Conservation (phyloP, 1,139 yeast genomes). For the Kodamaea plutei region DNA sequence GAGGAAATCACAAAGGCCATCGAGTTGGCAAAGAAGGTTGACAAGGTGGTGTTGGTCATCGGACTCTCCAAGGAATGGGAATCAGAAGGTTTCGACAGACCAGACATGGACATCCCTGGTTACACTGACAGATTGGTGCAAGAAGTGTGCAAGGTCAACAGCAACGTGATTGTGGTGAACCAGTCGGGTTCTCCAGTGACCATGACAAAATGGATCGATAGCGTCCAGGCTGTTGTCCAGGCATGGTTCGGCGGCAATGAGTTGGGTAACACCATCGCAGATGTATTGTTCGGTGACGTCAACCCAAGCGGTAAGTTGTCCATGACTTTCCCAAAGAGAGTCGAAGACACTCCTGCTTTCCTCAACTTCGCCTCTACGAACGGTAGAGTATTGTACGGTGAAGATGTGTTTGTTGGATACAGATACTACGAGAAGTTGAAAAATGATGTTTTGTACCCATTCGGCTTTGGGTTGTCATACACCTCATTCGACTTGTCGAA, state of each 20-base stretch:
- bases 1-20: slow-evolving; percentile 36
- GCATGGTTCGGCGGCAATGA: slow-evolving; percentile 41
- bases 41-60: slow-evolving; percentile 41
- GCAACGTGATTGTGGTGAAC: slow-evolving; percentile 50
- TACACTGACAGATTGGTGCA: slow-evolving; percentile 43
- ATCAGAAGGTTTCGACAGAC: slow-evolving; percentile 20
- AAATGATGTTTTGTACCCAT: slow-evolving; percentile 49
- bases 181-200: slow-evolving; percentile 64
- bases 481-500: slow-evolving; percentile 34
- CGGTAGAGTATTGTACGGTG: slow-evolving; percentile 54
- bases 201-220: slow-evolving; percentile 48
- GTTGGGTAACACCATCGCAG: slow-evolving; percentile 26
- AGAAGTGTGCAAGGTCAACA: slow-evolving; percentile 45
- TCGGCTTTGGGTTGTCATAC: slow-evolving; percentile 60
- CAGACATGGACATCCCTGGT: slow-evolving; percentile 27
- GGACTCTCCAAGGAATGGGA: slow-evolving; percentile 48
- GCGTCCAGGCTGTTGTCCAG: slow-evolving; percentile 48
- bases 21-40: slow-evolving; percentile 41
- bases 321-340: slow-evolving; percentile 21
- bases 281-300: slow-evolving; percentile 26
- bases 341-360: slow-evolving; percentile 22
- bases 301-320: slow-evolving; percentile 26
- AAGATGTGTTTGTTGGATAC: slow-evolving; percentile 58
- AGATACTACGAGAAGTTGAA: slow-evolving; percentile 52
- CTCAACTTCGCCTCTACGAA: slow-evolving; percentile 17